Base-by-base conservation (phyloP, 2,329 filamentous ascomycete species). In the Fusarium nematophilum region DNA sequence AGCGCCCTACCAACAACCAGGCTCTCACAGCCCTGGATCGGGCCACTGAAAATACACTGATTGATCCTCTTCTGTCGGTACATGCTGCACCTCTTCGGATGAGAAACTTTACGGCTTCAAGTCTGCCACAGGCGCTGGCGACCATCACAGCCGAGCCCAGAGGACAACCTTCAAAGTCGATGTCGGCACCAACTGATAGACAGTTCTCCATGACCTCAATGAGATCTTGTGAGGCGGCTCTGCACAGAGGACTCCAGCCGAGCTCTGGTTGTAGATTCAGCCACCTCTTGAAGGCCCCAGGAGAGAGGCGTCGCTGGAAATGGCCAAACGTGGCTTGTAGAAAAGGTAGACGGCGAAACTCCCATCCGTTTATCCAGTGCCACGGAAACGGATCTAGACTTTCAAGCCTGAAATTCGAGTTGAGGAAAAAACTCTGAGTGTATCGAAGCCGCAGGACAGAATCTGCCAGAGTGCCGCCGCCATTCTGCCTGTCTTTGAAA, bases 1-100 rank as follows among this genome's bases (percentile, higher is more conserved):
- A 47, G 2, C 50, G 42, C 18, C 36, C 42, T 13, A 47, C 34
- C 3, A 47, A 29, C 3, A 53, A 34, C 36, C 33, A 53, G 3
- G 3, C n/a, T 14, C 17, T 47, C 5, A 53, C 18, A 80, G 76
- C 66, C 80, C 75, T 31, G 79, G 60, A 66, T 81, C 79, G 60
- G 78, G 81, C 73, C 74, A 80, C 17, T 75, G 73, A 10, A 74
- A 37, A 11, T 3, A 34, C 23, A 11, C 38, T 31, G 10, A n/a
- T 42, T 3, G 2, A 14, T 6, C 27, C 27, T 2, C 9, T 33
- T 9, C 9, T 37, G 3, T 43, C 43, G 1, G 9, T 13, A n/a
- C 30, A 37, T 7, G 36, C 13, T 15, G 56, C 62, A 2, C 50
- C 37, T 3, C 25, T 17, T 3, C 30, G 36, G 4, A 30, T 34